Evolutionary conservation across 1,139 yeast species (phyloP), one percentile per base, ranked within the genome.

Genomic region (Scheffersomyces titani): DNA sequence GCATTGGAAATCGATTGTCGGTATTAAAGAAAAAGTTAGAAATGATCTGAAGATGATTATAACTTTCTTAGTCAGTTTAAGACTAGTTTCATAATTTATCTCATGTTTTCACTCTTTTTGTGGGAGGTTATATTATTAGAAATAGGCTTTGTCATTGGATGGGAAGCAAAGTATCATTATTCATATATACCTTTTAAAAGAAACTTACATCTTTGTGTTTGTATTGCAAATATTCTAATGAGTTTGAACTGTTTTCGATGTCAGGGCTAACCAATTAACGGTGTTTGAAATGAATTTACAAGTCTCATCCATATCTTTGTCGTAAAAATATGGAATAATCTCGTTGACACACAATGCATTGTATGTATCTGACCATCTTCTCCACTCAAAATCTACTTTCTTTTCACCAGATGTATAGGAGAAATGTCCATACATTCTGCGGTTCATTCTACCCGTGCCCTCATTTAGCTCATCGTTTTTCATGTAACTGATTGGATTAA

Each of bases 1-100:
- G 92, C 69, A 89, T 90, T 62, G 89, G 92, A 13, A 86, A 83
- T 63, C 77, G 96, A 61, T 76, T 89, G 62, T 80, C 84, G 19
- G 85, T 87, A 5, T 77, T 89, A 65, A 83, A 85, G 68, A 75
- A 74, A 59, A 84, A 83, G 57, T 57, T 70, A 47, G 72, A 68
- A 21, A 44, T 58, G 54, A 47, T 46, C 19, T 55, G 49, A 52
- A 13, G n/a, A 20, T 16, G 36, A 24, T 24, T 24, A 24, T 24
- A 5, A n/a, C n/a, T 24, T 24, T 22, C 24, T 22, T 6, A 22
- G 24, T 22, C 24, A 5, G 24, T 22, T 22, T 5, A 22, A 5
- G 36, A 24, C 3, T 13, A 24, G 9, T 24, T 5, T 24, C 36
- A 5, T 24, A 9, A 24, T 24, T 7, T 24, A 24, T 24, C 6